Conservation (phyloP, 2,329 filamentous ascomycete genomes). For the Ceratocystis huliohia region DNA sequence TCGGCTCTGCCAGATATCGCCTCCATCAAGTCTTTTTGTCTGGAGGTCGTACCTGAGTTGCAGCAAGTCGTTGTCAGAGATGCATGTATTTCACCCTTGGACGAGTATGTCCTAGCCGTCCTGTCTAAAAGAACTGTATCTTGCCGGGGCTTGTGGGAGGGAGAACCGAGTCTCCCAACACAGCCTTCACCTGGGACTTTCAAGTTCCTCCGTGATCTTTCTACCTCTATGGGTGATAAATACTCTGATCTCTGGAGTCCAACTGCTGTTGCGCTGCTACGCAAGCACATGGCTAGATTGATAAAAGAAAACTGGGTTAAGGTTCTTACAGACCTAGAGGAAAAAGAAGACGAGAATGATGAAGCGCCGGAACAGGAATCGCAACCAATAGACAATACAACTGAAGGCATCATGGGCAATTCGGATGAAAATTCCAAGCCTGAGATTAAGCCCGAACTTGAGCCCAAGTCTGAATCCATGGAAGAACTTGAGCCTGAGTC, state of each 20-base stretch:
- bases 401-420: slow-evolving; percentile 8
- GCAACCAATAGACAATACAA: neutral
- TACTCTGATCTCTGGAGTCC: slow-evolving; percentile 76
- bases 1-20: slow-evolving; percentile 46
- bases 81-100: slow-evolving; percentile 39
- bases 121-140: slow-evolving; percentile 39
- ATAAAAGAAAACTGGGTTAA: slow-evolving; percentile 39
- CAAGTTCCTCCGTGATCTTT: slow-evolving; percentile 54
- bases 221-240: slow-evolving; percentile 51
- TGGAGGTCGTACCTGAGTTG: slow-evolving; percentile 48
- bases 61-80: slow-evolving; percentile 48
- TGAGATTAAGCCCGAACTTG: neutral
- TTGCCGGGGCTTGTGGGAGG: slow-evolving; percentile 67
- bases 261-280: slow-evolving; percentile 50
- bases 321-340: slow-evolving; percentile 29
- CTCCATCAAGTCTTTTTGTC: slow-evolving; percentile 42
- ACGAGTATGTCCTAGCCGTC: slow-evolving; percentile 34
- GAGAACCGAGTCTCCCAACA: slow-evolving; percentile 57
- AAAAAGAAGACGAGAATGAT: slow-evolving; percentile 21
- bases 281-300: slow-evolving; percentile 39
- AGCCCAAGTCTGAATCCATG: too few species aligned
- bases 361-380: slow-evolving; percentile 15
- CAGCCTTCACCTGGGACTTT: slow-evolving; percentile 69
- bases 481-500: neutral
- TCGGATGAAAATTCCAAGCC: neutral